Evolutionary conservation across 257 asterid genomes (phyloP).

Genomic region (Agastache rugosa): DNA sequence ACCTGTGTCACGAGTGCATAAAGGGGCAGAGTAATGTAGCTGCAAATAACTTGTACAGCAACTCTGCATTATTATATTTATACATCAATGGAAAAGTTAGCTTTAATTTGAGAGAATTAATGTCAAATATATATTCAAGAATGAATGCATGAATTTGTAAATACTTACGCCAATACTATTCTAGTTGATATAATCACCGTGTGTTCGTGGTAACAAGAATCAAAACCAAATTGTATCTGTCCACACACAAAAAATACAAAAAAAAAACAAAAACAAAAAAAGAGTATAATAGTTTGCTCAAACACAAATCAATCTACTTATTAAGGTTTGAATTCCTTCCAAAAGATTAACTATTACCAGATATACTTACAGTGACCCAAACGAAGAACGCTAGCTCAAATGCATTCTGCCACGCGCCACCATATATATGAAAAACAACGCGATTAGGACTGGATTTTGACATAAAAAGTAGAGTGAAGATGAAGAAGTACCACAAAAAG

Average conservation of each 20-base stretch:
- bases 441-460: neutral
- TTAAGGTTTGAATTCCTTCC: neutral
- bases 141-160: neutral
- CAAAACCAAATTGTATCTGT: constrained; percentile 40
- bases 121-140: no score
- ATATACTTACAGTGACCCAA: constrained; percentile 42
- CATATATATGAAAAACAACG: neutral
- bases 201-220: constrained; percentile 46
- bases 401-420: constrained; percentile 34
- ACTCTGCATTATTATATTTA: constrained; percentile 34
- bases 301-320: neutral
- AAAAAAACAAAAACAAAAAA: no score
- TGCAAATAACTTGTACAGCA: constrained; percentile 49
- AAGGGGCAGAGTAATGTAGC: constrained; percentile 51
- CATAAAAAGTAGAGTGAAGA: neutral
- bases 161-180: constrained; percentile 41
- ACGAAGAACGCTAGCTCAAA: constrained; percentile 48
- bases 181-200: constrained; percentile 26
- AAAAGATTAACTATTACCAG: neutral
- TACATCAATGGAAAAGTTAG: neutral
- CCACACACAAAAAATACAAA: neutral
- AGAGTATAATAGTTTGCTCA: no score
- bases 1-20: constrained; percentile 54
- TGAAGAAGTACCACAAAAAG: constrained; percentile 35
- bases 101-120: neutral